Base-by-base conservation (phyloP, 23 red algal species). In the Gracilaria domingensis region DNA sequence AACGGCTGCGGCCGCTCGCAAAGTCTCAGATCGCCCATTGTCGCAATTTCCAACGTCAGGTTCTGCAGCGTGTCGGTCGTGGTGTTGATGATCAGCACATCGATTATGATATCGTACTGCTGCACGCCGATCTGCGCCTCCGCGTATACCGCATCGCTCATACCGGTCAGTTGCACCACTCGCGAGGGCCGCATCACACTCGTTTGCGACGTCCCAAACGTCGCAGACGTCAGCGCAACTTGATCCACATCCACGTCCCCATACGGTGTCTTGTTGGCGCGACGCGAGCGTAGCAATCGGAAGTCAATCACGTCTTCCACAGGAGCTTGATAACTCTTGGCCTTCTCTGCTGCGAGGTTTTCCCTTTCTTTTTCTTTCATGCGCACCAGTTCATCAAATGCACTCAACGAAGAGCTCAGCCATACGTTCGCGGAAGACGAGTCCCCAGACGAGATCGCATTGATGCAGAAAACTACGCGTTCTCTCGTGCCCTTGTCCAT, bases 31-130 rank as follows among this genome's bases (percentile, higher is more conserved):
- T 99, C 97, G 21, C 97, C 97, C 93, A 99, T 95, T 28, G 97
- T 99, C 8, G 94, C 93, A 47, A 99, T 79, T 77, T 99, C 97
- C 44, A 99, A 66, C 9, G 90, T 94, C 28, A 99, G 57, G 82
- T 96, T 96, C 61, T 96, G 94, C 30, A 99, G 64, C 28, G 93
- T 95, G 40, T 95, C 79, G 12, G 84, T 84, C 13, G 94, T 99
- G 38, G 93, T 91, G 72, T 99, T 99, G 29, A 96, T 67, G 30
- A 99, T 71, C 38, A 94, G 33, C 23, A 99, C 85, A 59, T 99
- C 97, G 38, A 99, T 79, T 40, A 99, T 94, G 50, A 99, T 99
- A 48, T 99, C 97, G 73, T 94, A 99, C 89, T 96, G 90, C 55
- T 99, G 91, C 20, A 96, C 91, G 59, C 85, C 66, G 20, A 99